Base-by-base conservation (phyloP, 352 stramenopile species). In the Globisporangium megalacanthum region DNA sequence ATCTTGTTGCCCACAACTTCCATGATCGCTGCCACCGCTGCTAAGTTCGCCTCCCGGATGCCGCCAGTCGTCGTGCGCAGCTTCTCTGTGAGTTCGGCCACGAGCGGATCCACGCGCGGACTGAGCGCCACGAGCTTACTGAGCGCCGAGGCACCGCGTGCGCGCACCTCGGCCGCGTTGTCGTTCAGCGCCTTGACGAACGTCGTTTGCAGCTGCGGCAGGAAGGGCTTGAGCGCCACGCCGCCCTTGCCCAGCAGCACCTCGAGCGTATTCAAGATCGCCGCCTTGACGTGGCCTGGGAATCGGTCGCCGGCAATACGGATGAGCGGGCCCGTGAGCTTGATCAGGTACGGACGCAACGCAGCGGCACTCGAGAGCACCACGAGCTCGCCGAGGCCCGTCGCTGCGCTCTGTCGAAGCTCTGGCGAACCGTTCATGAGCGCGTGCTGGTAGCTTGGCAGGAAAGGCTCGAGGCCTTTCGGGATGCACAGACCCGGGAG, bases 101-200 rank as follows among this genome's bases (percentile, higher is more conserved):
- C 85, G 4, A 99, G 75, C 45, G 95, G 94, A 58, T 99, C 97
- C 35, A 99, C 91, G 45, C 95, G 87, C 52, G 92, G 96, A 42
- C 93, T 97, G 10, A 99, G 66, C 51, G 86, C 86, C 65, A 99
- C 97, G 9, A 99, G 78, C 29, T 98, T 83, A 29, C 82, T 91
- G 31, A 99, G 81, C 41, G 95, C 96, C 31, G 82, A 86, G 1
- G 95, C 95, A 41, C 95, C 96, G 65, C 91, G 86, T 17, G 82
- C 63, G 41, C 96, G 86, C 17, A 99, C 97, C 54, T 97, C 86
- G 35, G 90, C 88, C 11, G 82, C 94, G n/a, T 88, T 85, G 77
- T 99, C 97, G 62, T 97, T 97, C n/a, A 99, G 73, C 39, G 96
- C 95, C 78, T 99, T 99, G 47, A 99, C 92, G 66, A 99, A 99